Base-by-base conservation (phyloP, 345 rosid species). In the Pistacia vera region DNA sequence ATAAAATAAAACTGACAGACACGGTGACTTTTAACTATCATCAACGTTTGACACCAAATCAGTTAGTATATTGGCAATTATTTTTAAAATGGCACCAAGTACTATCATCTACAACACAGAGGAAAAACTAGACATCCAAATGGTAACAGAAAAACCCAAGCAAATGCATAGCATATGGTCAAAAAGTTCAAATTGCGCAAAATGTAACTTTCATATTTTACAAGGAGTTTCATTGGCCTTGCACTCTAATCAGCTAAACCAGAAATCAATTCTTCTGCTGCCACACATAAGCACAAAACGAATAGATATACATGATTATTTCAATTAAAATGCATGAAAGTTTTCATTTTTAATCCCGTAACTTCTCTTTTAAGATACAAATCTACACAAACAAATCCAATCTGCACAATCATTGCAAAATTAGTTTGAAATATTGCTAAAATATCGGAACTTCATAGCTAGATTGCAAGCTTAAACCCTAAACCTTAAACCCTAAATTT, bases 401-500 rank as follows among this genome's bases (percentile, higher is more conserved):
- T 16, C 57, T 7, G 46, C 46, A 54, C 18, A 4, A 54, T 54
- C 4, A 14, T 14, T 54, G 3, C n/a, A 16, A 54, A 16, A 16
- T 3, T 41, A 6, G 46, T 7, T 41, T 6, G 8, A 41, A 65
- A 63, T 17, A 6, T 64, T 17, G 4, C 22, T 65, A 8, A 30
- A n/a, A 9, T 16, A 51, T 8, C 10, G 22, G 38, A 51, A 49
- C 33, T 14, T 14, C 14, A 52, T 13, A 33, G 11, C 59, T 10
- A 13, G 2, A 17, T 36, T 14, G 38, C 20, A 11, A 48, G 28
- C 36, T 77, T 80, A 81, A 83, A 77, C 79, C 81, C 82, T 72
- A 80, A 81, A 82, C 85, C 86, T 85, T 74, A 80, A 81, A 82
- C 85, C 87, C 86, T 61, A 69, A 66, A 10, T 75, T 68, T 46